phyloP scores from a whole-genome alignment of 176 grass and related monocot species.

The Carex cristatella region DNA sequence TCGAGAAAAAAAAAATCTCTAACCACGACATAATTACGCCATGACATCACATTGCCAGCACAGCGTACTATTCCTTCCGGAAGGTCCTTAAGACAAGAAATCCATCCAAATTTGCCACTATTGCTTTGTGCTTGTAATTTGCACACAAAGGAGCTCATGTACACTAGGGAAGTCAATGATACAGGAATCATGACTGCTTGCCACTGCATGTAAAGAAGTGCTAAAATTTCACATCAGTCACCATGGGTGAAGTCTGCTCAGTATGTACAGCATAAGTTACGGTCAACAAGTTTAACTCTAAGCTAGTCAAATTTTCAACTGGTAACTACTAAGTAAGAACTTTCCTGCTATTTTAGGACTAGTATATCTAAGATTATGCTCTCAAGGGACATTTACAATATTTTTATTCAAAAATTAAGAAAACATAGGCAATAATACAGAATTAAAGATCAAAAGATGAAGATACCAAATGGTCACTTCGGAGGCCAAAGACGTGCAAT shows the following conservation, averaged over 20 bases:
- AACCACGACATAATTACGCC: conserved; percentile 83
- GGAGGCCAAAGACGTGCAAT: conserved; percentile 53
- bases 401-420: background rate
- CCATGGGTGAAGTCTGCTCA: background rate
- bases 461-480: conserved; percentile 55
- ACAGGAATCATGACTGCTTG: conserved; percentile 58
- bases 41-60: conserved; percentile 52
- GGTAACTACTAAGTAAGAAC: background rate
- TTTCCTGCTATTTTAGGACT: background rate
- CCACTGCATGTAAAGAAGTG: conserved; percentile 38
- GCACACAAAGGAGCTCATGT: conserved; percentile 47
- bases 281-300: background rate
- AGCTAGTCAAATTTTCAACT: background rate
- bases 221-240: conserved; percentile 30
- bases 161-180: conserved; percentile 67
- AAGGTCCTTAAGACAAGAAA: conserved; percentile 25
- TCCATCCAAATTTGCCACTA: background rate
- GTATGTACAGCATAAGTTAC: background rate
- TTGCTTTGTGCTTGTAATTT: conserved; percentile 31
- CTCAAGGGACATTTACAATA: background rate
- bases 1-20: conserved; percentile 5
- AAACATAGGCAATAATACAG: background rate
- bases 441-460: background rate
- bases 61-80: conserved; percentile 20
- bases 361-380: background rate